Base-by-base conservation (phyloP, 805 yeast genomes). In the Starmerella floricola region DNA sequence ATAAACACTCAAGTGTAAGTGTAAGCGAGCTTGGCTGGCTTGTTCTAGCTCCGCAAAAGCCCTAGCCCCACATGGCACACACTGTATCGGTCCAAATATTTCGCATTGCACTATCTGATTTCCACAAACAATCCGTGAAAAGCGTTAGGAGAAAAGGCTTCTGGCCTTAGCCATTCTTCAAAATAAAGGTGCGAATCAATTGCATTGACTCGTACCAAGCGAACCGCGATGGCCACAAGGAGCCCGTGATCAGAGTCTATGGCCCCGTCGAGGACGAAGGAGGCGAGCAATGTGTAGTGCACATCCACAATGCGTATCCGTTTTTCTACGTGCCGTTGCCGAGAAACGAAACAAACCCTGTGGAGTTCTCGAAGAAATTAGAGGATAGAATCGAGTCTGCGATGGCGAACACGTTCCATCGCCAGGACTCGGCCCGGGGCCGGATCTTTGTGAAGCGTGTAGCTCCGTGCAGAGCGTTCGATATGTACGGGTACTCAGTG, bases 261-360 rank as follows among this genome's bases (percentile, higher is more conserved):
- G 97, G 96, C 0, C 68, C 74, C 11, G 49, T 79, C 1, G 67
- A 73, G 1, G 66, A 76, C 0, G 38, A 36, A 4, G 28, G 24
- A 13, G 82, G 85, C 0, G 75, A 73, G 50, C 72, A 73, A 23
- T 67, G 69, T 10, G 51, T 72, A 12, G 71, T 80, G 1, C 95
- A 91, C 58, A 63, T 91, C 8, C 97, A 87, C 62, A 87, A 88
- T 31, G 73, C 73, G 16, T 83, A 69, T 49, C 98, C 97, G 0
- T 91, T 88, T 55, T 50, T 88, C 2, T 86, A 71, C 55, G 65
- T 87, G 2, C 74, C 49, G 5, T 46, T 50, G 13, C 56, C 51
- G 2, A 39, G 32, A 8, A 42, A 38, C 17, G 45, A 36, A n/a
- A 17, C n/a, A 6, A 32, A 40, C 23, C 41, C 34, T 6, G 16